Base-by-base conservation (phyloP, 192 early-diverging fungal genomes). In the Backusella tuberculispora region DNA sequence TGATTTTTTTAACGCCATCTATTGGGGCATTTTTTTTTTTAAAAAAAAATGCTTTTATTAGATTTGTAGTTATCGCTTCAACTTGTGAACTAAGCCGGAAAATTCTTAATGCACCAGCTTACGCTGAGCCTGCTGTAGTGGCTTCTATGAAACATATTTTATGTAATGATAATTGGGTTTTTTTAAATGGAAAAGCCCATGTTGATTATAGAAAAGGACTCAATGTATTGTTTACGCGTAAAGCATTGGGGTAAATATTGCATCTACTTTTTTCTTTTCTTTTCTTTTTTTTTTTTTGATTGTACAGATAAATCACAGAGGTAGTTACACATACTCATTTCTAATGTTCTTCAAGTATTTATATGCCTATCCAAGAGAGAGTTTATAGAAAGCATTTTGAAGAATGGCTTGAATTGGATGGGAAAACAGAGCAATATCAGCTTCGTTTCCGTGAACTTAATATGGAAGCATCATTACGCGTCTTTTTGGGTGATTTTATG, bases 11-110 rank as follows among this genome's bases (percentile, higher is more conserved):
- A 26, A 5, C 21, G 5, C 53, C 10, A 12, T 26, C 24, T 60
- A 60, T 60, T 60, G 53, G 53, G 53, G 50, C 17, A 15, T 56
- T 17, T 56, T 53, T 56, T 56, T 42, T 42, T 42, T 5, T 5
- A 42, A 42, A 43, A 43, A 60, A 60, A 60, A 60, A 60, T 13
- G 10, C 10, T 26, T 60, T 60, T 60, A 60, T 60, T 70, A 81
- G 83, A 72, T 84, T 84, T 71, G 75, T 84, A 19, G 83, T 84
- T 10, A 81, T 84, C 65, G 80, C 82, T 56, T 84, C 83, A 6
- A 74, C 83, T 4, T 83, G 82, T 45, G 83, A 84, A 24, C 69
- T 84, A 5, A 77, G 74, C 24, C 78, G 83, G 17, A 84, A 83
- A 72, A 82, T 84, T 43, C 70, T 84, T n/a, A 82, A 83, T 19